Percentiles rank a stretch among this genome's conserved stretches.
These are phyloP conservation scores for Myriosclerotinia scirpicola DNA, from an alignment of 2,329 filamentous ascomycete genomes.

Conservation along the genomic window DNA sequence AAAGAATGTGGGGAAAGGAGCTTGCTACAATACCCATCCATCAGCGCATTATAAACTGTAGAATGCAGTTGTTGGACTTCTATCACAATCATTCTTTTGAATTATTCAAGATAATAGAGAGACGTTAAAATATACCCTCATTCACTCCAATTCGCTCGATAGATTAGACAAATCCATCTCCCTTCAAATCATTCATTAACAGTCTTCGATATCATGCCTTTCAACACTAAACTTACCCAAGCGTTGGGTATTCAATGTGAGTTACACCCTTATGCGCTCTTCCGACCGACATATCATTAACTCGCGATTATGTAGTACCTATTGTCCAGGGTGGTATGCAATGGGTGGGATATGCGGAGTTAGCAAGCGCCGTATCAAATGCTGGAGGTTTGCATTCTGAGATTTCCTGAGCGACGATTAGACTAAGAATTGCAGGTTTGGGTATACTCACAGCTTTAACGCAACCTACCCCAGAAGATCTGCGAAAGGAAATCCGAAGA, in stretches of 20 bases:
- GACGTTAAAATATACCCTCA: conserved; percentile 26
- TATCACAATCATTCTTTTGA: conserved; percentile 10
- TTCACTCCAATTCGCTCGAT: neutral
- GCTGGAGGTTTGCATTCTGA: conserved; percentile 58
- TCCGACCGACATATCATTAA: conserved; percentile 12
- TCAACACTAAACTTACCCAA: conserved; percentile 43
- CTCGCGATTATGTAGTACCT: conserved; percentile 55
- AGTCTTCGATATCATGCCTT: conserved; percentile 40
- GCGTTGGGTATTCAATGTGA: conserved; percentile 46
- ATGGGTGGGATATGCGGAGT: conserved; percentile 79
- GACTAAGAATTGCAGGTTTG: conserved; percentile 43
- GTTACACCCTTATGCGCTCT: conserved; percentile 19
- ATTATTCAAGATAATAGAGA: conserved; percentile 12
- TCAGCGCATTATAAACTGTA: neutral
- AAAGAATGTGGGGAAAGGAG: conserved; percentile 22
- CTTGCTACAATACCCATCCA: neutral
- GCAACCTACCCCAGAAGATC: conserved; percentile 85
- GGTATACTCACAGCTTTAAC: conserved; percentile 86
- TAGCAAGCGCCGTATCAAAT: conserved; percentile 74
- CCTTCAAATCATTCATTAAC: conserved; percentile 5
- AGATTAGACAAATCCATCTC: neutral
- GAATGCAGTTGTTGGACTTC: neutral
- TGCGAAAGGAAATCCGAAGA: conserved; percentile 88
- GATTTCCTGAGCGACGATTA: too few relatives aligned
- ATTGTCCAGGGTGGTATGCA: conserved; percentile 87